These are phyloP conservation scores for Globisporangium okanoganense DNA, from an alignment of 352 stramenopile genomes.

Conservation along the genomic window DNA sequence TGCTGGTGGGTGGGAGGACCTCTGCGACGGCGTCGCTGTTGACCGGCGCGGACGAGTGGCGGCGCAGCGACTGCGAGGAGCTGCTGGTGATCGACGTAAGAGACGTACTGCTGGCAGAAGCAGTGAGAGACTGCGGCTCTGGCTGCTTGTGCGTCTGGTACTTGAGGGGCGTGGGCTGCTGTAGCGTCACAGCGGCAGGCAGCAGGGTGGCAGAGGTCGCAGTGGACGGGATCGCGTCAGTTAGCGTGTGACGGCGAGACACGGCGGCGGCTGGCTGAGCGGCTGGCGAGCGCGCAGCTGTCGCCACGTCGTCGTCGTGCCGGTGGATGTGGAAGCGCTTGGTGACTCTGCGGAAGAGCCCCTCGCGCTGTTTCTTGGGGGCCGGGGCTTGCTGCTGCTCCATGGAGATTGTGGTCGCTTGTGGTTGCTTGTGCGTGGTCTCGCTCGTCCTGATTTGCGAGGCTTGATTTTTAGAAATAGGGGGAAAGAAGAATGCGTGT, in stretches of 20 bases:
- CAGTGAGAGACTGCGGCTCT: not conserved
- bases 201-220: conserved; percentile 1
- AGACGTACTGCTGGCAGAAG: not conserved
- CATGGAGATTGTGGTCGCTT: too few species aligned
- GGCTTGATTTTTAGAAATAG: too few species aligned
- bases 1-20: not conserved
- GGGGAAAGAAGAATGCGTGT: too few species aligned
- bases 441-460: too few species aligned
- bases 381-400: not conserved
- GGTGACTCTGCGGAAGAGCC: not conserved
- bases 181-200: not conserved
- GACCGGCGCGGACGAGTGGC: conserved; percentile 6
- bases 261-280: conserved; percentile 1
- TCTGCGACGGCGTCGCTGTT: not conserved
- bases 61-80: not conserved
- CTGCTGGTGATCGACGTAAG: not conserved
- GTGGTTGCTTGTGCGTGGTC: too few species aligned
- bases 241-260: not conserved
- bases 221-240: conserved; percentile 1
- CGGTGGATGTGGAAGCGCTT: conserved; percentile 1
- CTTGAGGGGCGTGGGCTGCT: not conserved
- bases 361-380: conserved; percentile 2
- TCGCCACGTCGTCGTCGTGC: conserved; percentile 3
- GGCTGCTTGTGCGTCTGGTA: not conserved
- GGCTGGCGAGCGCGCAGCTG: not conserved